Evolutionary conservation across 768 basidiomycete genomes (phyloP).

Genomic region (Lactarius sanguifluus): DNA sequence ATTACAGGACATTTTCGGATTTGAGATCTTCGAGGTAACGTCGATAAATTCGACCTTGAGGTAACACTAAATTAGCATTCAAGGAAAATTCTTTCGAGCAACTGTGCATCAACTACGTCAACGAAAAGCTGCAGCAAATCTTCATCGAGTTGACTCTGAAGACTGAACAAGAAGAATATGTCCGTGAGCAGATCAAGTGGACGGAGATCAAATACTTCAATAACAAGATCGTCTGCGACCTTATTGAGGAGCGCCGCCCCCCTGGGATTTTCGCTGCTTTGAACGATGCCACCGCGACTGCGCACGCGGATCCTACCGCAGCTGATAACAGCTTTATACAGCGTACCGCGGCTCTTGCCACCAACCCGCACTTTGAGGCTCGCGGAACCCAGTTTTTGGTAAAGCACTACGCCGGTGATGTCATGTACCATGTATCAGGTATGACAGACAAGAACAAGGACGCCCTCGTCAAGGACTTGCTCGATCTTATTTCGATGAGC

Average conservation of each 20-base stretch:
- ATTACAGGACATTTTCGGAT: slow-evolving; percentile 91
- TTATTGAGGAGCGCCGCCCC: slow-evolving; percentile 94
- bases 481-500: slow-evolving; percentile 83
- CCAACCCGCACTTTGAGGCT: slow-evolving; percentile 92
- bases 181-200: slow-evolving; percentile 98
- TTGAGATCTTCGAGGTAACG: slow-evolving; percentile 91
- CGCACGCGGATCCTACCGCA: slow-evolving; percentile 93
- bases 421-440: slow-evolving; percentile 94
- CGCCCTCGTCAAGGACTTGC: slow-evolving; percentile 87
- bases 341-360: slow-evolving; percentile 74
- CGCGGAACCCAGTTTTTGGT: slow-evolving; percentile 94
- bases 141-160: slow-evolving; percentile 99
- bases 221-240: slow-evolving; percentile 96
- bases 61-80: slow-evolving; percentile 8
- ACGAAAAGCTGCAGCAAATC: slow-evolving; percentile 99
- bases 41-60: not conserved
- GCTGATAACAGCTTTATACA: slow-evolving; percentile 98
- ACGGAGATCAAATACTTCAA: slow-evolving; percentile 99
- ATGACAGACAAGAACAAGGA: slow-evolving; percentile 99
- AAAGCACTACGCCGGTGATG: slow-evolving; percentile 97
- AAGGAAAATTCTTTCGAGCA: slow-evolving; percentile 96
- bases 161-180: slow-evolving; percentile 99
- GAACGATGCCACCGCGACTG: slow-evolving; percentile 98
- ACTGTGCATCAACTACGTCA: slow-evolving; percentile 99
- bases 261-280: slow-evolving; percentile 97